Base-by-base conservation (phyloP, 2,329 filamentous ascomycete species). In the Botrytis aclada region DNA sequence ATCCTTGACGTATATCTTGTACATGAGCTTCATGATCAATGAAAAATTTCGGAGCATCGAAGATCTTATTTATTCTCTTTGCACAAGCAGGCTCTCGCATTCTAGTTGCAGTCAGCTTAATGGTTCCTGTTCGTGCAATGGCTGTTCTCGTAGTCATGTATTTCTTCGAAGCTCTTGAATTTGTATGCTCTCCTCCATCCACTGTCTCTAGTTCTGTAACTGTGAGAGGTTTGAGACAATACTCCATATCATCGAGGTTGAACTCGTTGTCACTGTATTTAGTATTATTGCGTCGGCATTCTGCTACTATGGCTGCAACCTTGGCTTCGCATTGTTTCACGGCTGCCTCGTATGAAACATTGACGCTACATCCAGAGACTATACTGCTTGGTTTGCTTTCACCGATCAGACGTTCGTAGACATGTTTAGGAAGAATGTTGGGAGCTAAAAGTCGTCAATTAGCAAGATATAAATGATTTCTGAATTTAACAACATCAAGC, bases 261-360 rank as follows among this genome's bases (percentile, higher is more conserved):
- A 96, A 97, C 80, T 95, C 89, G 37, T 90, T 88, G 79, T 95
- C 93, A 20, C 91, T 88, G 80, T 95, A 97, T 81, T 93, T 94
- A 78, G 93, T 90, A 81, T 96, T 96, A 69, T 93, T 84, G 6
- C 92, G 87, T 32, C 88, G 85, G 80, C 93, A 95, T 78, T 89
- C 87, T 70, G 84, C 83, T 71, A 88, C 84, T 73, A 89, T 89
- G 78, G 88, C 86, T 54, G 84, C 84, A 1, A 86, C 91, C 82
- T 85, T 92, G 73, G 87, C 87, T 66, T 84, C 84, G 81, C 93
- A 95, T 73, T 91, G 87, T 22, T 86, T 86, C 2, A 86, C 88
- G 0, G 92, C 92, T 76, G 92, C 88, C 63, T 93, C 88, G 79
- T 93, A 95, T 0, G 90, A 93, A 22, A 87, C 86, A 61, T 88